Evolutionary conservation across 306 rosid species (phyloP).

Genomic region (Castanea crenata): DNA sequence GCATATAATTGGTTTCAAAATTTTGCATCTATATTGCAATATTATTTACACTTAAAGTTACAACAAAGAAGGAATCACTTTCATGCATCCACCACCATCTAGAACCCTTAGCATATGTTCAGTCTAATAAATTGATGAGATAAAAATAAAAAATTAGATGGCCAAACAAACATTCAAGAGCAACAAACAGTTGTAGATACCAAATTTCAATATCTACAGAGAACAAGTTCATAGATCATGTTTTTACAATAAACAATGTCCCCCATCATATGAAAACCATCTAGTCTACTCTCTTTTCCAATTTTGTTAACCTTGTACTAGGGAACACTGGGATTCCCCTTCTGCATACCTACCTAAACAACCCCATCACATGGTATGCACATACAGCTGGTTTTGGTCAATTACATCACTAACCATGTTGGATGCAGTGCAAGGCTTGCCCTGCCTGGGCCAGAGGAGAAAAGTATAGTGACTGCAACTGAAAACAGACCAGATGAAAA

Average conservation of each 20-base stretch:
- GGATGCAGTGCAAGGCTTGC: conserved; percentile 94
- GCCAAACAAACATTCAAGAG: neutral
- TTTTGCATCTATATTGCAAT: neutral
- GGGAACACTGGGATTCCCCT: neutral
- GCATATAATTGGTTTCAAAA: conserved; percentile 12
- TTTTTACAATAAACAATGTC: neutral
- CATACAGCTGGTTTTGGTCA: conserved; percentile 15
- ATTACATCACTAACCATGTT: conserved; percentile 32
- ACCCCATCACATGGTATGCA: conserved; percentile 10
- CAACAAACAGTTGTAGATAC: neutral
- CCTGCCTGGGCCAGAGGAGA: conserved; percentile 91
- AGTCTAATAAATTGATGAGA: neutral
- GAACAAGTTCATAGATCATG: conserved; percentile 1
- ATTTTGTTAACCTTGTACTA: neutral
- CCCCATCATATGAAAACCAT: neutral
- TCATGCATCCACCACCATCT: neutral
- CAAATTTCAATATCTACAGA: neutral
- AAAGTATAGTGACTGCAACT: conserved; percentile 53
- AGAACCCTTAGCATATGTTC: neutral
- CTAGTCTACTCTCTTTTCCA: neutral
- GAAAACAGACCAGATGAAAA: conserved; percentile 39
- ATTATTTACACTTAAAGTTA: neutral
- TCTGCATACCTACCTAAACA: neutral
- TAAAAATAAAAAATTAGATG: neutral
- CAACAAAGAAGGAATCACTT: neutral